phyloP scores from a whole-genome alignment of 257 asterid genomes.

The Buddleja alternifolia region DNA sequence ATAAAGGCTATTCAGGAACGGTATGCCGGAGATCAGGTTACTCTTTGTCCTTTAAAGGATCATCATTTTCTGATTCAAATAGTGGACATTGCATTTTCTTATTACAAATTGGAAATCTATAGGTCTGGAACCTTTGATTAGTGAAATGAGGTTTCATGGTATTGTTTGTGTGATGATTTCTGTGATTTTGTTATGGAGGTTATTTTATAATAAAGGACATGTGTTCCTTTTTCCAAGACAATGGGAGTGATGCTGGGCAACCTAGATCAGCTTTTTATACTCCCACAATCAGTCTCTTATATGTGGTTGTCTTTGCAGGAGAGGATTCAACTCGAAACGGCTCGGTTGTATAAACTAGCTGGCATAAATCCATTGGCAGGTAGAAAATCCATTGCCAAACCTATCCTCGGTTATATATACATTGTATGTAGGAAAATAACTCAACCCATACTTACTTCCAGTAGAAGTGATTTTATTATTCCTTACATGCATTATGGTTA shows the following conservation, averaged over 20 bases:
- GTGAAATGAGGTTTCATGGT: conserved; percentile 13
- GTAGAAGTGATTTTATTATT: conserved; percentile 8
- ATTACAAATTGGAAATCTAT: background rate
- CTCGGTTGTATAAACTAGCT: conserved; percentile 94
- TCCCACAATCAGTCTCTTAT: conserved; percentile 19
- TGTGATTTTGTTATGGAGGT: background rate
- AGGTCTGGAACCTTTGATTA: conserved; percentile 6
- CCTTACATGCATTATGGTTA: conserved; percentile 4
- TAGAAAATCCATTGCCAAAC: conserved; percentile 31
- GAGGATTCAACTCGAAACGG: conserved; percentile 92
- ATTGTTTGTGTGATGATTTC: background rate
- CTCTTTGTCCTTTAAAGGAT: conserved; percentile 32
- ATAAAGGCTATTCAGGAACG: conserved; percentile 97
- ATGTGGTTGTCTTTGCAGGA: conserved; percentile 59
- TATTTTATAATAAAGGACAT: background rate
- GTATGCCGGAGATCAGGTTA: conserved; percentile 97
- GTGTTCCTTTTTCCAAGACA: background rate
- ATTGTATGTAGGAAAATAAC: conserved; percentile 10
- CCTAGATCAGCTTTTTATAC: conserved; percentile 3
- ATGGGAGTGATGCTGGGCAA: conserved; percentile 13
- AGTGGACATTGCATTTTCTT: conserved; percentile 4
- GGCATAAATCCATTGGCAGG: conserved; percentile 99
- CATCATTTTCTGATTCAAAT: conserved; percentile 19
- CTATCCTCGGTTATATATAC: conserved; percentile 12
- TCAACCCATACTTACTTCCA: conserved; percentile 6